Evolutionary conservation across 139 green algal species (phyloP), one percentile per base, ranked within the genome.

Genomic region (Micromonas pusilla): DNA sequence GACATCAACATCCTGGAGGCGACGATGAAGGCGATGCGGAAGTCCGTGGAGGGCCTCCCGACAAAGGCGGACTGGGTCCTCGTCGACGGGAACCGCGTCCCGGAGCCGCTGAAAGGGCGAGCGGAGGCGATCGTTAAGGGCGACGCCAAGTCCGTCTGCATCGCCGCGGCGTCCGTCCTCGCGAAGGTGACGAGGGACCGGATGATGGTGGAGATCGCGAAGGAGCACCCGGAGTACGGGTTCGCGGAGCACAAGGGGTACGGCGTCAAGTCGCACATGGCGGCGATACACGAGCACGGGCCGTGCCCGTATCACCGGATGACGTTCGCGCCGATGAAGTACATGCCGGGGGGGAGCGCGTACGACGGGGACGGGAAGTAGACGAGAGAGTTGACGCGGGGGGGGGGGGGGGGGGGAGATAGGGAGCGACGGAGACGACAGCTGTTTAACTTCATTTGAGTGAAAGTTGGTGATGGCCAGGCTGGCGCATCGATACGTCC

Each of bases 101-200:
- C 83, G 3, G 32, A 79, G 34, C 66, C 36, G 66, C 85, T 64
- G 21, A 84, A 72, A 19, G 66, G n/a, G 3, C 33, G 25, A 52
- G 78, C 75, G 26, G 72, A 88, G 62, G 72, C 89, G 0, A 81
- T 97, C 20, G 84, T 95, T 2, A 89, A 93, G 80, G 94, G 94
- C 0, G 94, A 98, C 81, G 85, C 54, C 45, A 90, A 79, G 2
- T 85, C 64, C 30, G 20, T 82, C 9, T 90, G 82, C 72, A 98
- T 98, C 57, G 92, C 94, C 1, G 93, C 92, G 2, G 94, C 94
- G 4, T 92, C 83, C 60, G 86, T 97, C 32, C 85, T 98, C 19
- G 94, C 94, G 16, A 97, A 98, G 86, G 94, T 97, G 25, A 94
- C 89, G 3, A 79, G 93, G 6, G 93, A 97, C 77, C 78, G 91